Conservation (phyloP, 139 green algal genomes). For the Eudorina sp. region DNA sequence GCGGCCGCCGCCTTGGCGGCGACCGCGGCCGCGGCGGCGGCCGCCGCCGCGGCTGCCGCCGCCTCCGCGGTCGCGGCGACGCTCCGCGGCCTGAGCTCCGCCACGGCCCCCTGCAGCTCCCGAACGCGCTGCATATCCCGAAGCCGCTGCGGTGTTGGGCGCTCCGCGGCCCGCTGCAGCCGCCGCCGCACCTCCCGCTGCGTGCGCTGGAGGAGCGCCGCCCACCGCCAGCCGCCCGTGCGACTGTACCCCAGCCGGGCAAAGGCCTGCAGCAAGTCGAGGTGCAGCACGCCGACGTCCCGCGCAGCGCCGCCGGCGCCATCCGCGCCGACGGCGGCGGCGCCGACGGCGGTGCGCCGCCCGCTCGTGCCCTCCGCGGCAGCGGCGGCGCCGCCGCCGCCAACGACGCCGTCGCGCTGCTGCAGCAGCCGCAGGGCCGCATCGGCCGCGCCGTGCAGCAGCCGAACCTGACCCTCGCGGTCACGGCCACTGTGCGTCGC, state of each 20-base stretch:
- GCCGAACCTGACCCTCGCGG: not conserved
- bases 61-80: too few species aligned
- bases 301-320: not conserved
- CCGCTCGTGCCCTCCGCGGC: too few species aligned
- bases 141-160: not conserved
- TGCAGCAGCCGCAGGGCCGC: not conserved
- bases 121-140: not conserved
- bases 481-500: not conserved
- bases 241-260: not conserved
- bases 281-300: not conserved
- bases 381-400: not conserved
- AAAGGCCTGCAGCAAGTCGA: not conserved
- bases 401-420: not conserved
- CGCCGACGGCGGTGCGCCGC: not conserved
- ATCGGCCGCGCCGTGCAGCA: not conserved
- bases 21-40: too few species aligned
- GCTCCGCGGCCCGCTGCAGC: not conserved
- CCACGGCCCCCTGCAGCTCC: not conserved
- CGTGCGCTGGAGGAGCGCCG: not conserved
- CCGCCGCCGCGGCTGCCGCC: too few species aligned
- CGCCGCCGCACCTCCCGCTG: not conserved
- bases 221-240: not conserved
- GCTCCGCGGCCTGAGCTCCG: not conserved
- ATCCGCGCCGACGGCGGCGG: not conserved
- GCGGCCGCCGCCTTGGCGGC: too few species aligned